Conservation (phyloP, 75 land plant species). For the Selaginella tamariscina region DNA sequence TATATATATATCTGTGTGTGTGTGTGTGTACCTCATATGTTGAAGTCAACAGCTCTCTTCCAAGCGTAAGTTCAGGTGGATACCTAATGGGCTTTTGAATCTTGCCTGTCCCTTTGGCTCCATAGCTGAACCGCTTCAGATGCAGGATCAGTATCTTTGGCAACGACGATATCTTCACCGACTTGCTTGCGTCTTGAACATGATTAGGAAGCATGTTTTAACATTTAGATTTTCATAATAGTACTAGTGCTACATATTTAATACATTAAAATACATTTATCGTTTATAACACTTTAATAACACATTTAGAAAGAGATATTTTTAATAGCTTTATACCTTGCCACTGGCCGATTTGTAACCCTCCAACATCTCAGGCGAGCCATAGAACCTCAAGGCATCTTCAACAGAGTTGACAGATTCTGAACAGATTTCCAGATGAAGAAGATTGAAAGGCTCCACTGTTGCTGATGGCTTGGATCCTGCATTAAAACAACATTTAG, state of each 20-base stretch:
- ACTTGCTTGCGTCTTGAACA: slow-evolving; percentile 56
- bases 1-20: too few species aligned
- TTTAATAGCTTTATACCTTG: slow-evolving; percentile 61
- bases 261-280: too few species aligned
- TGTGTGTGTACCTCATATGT: slow-evolving; percentile 53
- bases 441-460: slow-evolving; percentile 71
- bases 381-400: slow-evolving; percentile 80
- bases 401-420: slow-evolving; percentile 73
- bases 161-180: slow-evolving; percentile 60
- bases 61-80: slow-evolving; percentile 45
- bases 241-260: too few species aligned
- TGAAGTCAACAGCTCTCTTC: slow-evolving; percentile 75
- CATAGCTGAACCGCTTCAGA: slow-evolving; percentile 88
- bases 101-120: slow-evolving; percentile 66
- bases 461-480: slow-evolving; percentile 90
- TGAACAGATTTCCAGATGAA: slow-evolving; percentile 75
- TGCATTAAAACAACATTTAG: slow-evolving; percentile 17
- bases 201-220: too few species aligned
- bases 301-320: too few species aligned
- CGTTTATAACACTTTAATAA: too few species aligned
- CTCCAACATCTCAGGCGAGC: slow-evolving; percentile 72
- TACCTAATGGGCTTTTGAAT: slow-evolving; percentile 70
- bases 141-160: slow-evolving; percentile 82
- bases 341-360: slow-evolving; percentile 63
- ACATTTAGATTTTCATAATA: too few species aligned